Evolutionary conservation across 495 filamentous ascomycete species (phyloP), one percentile per base, ranked within the genome.

Genomic region (Penicillium mononematosum): DNA sequence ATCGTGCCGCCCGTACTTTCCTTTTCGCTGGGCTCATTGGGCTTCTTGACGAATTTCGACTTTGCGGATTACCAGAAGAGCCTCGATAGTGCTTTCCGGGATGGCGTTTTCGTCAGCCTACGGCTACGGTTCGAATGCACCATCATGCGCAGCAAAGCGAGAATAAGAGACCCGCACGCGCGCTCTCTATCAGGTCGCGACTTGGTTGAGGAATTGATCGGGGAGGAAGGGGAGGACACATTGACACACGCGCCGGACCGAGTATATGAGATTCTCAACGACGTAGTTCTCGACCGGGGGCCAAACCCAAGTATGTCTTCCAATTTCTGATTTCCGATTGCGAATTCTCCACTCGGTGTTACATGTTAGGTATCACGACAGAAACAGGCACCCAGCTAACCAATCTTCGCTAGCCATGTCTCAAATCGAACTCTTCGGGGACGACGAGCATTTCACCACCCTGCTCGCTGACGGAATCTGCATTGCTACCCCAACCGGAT

Each of bases 21-120:
- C 47, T 98, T 98, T 72, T 83, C 91, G 22, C 73, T 98, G 29
- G 94, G 94, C 4, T 96, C 92, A 19, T 74, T 98, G 25, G 94
- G 94, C 0, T 98, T 98, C 66, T 76, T 98, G 60, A 98, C 95
- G 17, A 96, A 96, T 68, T 98, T 97, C 71, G 91, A 96, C 68
- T 98, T 89, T 72, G 83, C 84, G 22, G 72, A 85, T 4, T 89
- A 89, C 60, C 77, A 83, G 57, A 74, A 85, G 5, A 92, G 83
- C 7, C 75, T 98, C 17, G 83, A 80, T 2, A 80, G 78, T 19
- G 87, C 89, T 5, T 90, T 98, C 63, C 76, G 76, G 25, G 88
- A 96, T 49, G 94, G 94, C 34, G 88, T 98, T 41, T 88, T 85
- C 3, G 90, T 98, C n/a, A 91, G 86, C 65, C 73, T 98, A 63